Evolutionary conservation across 31 red algal species (phyloP).

Genomic region (Odonthalia washingtoniensis): DNA sequence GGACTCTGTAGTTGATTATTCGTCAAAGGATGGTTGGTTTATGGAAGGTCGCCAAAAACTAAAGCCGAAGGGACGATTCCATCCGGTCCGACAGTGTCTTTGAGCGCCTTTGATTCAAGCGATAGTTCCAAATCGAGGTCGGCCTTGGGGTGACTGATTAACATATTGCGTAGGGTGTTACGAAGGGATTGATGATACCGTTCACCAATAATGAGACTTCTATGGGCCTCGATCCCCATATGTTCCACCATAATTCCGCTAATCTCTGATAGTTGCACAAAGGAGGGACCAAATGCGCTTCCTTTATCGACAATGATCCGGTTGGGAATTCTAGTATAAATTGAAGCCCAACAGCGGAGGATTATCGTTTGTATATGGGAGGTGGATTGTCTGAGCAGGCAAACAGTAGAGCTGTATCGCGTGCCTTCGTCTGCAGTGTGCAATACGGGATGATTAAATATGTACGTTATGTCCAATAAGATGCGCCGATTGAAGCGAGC

Average conservation of each 20-base stretch:
- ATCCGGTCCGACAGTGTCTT: conserved; percentile 39
- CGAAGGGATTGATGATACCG: conserved; percentile 37
- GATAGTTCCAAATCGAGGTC: neutral
- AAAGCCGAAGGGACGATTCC: conserved; percentile 40
- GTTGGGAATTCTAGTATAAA: conserved; percentile 49
- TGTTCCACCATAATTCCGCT: neutral
- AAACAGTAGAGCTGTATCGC: too few species aligned
- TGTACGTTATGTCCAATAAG: too few species aligned
- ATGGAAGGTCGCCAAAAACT: conserved; percentile 36
- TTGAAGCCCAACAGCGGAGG: conserved; percentile 24
- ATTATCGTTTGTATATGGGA: too few species aligned
- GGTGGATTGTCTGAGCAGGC: too few species aligned
- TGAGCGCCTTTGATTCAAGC: conserved; percentile 19
- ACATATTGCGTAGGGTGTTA: conserved; percentile 42
- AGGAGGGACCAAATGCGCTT: conserved; percentile 26
- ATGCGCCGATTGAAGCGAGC: too few species aligned
- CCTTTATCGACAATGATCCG: conserved; percentile 35
- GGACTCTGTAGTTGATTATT: too few species aligned
- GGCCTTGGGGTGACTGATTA: conserved; percentile 14
- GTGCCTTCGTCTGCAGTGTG: too few species aligned
- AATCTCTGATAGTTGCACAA: neutral
- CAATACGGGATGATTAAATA: too few species aligned
- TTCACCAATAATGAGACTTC: conserved; percentile 30
- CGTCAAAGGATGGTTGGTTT: too few species aligned
- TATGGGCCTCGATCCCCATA: conserved; percentile 36